These are phyloP conservation scores for Flammula alnicola DNA, from an alignment of 1,284 basidiomycete genomes.

Conservation along the genomic window DNA sequence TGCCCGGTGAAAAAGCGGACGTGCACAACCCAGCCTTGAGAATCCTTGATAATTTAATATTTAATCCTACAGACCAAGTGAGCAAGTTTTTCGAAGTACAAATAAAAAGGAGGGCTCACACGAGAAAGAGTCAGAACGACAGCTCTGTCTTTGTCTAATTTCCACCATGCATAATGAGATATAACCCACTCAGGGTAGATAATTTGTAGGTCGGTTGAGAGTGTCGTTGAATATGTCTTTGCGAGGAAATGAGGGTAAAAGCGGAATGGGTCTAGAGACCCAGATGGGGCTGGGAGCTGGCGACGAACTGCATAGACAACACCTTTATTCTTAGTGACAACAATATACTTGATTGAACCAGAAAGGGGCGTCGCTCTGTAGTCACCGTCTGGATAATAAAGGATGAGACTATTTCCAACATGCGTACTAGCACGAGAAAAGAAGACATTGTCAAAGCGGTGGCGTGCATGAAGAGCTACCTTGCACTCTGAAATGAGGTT, in stretches of 20 bases:
- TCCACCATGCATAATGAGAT: constrained; percentile 20
- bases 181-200: constrained; percentile 14
- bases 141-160: constrained; percentile 6
- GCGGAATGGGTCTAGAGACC: constrained; percentile 7
- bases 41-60: no score
- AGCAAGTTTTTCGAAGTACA: no score
- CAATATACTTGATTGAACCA: constrained; percentile 16
- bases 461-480: constrained; percentile 13
- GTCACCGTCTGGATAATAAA: constrained; percentile 13
- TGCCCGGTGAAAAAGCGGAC: no score
- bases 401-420: constrained; percentile 19
- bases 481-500: neutral
- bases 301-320: constrained; percentile 9
- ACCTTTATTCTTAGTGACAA: neutral
- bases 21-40: no score
- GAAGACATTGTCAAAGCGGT: constrained; percentile 5
- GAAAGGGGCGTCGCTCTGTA: constrained; percentile 1
- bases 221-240: constrained; percentile 8
- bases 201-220: constrained; percentile 7
- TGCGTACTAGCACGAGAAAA: constrained; percentile 12
- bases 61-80: no score
- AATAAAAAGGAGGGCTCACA: no score
- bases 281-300: constrained; percentile 8
- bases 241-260: constrained; percentile 17
- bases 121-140: constrained; percentile 14